Evolutionary conservation across 1,284 basidiomycete species (phyloP).

Genomic region (Apiotrichum montevideense): DNA sequence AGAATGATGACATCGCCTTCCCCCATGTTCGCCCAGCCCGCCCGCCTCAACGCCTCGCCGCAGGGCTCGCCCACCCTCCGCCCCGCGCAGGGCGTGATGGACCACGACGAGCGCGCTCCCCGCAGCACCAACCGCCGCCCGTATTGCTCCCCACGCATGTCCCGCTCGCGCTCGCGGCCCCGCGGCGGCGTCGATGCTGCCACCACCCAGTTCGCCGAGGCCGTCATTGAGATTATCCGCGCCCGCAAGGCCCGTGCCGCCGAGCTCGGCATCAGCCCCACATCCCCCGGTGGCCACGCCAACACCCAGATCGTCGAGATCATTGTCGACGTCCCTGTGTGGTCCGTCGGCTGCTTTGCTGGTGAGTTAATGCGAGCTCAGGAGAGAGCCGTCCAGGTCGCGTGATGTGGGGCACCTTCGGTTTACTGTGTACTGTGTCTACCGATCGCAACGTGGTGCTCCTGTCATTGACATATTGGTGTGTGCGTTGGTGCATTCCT

Average conservation of each 20-base stretch:
- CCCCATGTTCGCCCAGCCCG: background rate
- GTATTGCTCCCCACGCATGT: conserved; percentile 13
- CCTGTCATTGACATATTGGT: too few relatives aligned
- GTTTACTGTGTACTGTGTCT: too few relatives aligned
- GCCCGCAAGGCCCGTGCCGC: conserved; percentile 11
- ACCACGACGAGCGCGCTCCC: background rate
- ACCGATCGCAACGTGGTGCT: too few relatives aligned
- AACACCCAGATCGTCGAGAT: conserved; percentile 39
- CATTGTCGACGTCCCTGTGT: conserved; percentile 45
- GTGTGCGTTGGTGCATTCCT: too few relatives aligned
- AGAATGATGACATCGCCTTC: background rate
- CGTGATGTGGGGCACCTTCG: too few relatives aligned
- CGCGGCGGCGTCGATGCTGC: conserved; percentile 10
- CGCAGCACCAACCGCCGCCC: conserved; percentile 3
- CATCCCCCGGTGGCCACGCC: conserved; percentile 4
- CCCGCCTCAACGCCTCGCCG: background rate
- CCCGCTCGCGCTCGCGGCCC: conserved; percentile 13
- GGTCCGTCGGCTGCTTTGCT: conserved; percentile 44
- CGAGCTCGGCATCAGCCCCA: conserved; percentile 2
- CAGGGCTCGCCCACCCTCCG: background rate
- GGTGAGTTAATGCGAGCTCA: conserved; percentile 25
- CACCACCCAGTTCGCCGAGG: conserved; percentile 8
- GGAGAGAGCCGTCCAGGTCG: too few relatives aligned
- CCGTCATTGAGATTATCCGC: conserved; percentile 3
- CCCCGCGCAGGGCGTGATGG: conserved; percentile 1